Base-by-base conservation (phyloP, 441 rosid genomes). In the Populus hybrid region DNA sequence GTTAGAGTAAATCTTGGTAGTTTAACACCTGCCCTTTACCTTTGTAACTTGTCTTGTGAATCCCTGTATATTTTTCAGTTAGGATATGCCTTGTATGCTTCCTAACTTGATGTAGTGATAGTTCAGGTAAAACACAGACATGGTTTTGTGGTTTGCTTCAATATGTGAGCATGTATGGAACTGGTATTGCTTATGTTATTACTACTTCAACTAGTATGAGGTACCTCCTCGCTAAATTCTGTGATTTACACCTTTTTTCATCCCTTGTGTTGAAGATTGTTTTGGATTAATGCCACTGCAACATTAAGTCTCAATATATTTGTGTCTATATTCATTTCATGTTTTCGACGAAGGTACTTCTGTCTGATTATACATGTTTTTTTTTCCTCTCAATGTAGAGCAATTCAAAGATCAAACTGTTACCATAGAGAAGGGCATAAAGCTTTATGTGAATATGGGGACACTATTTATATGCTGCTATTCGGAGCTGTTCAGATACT, bases 181-280 rank as follows among this genome's bases (percentile, higher is more conserved):
- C 78, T 69, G 81, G 1, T 69, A 32, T 90, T 76, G 94, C 92
- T 72, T 90, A 89, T 83, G 89, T 88, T 67, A 81, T 90, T 70
- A 89, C 92, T 30, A 81, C 94, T 38, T 72, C 92, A 73, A 85
- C 87, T 77, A 69, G 94, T 76, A 76, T 87, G 87, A 89, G 89
- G 94, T 89, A 85, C 65, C 57, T 38, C 64, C 74, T 53, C 14
- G 35, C 28, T 5, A 61, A 66, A 53, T 74, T 50, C 20, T 50
- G 57, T 14, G 57, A 50, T 50, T 50, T 50, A 14, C 57, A 6
- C 57, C 57, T 50, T 14, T 50, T 50, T 50, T 50, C 57, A 50
- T 50, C 57, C 20, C 57, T 50, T 50, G 57, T 14, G 57, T 14
- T 50, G 57, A 5, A 50, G 57, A 50, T 50, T 50, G 57, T 50